Conservation (phyloP, 2,329 filamentous ascomycete species). For the Pyrenophora teres region DNA sequence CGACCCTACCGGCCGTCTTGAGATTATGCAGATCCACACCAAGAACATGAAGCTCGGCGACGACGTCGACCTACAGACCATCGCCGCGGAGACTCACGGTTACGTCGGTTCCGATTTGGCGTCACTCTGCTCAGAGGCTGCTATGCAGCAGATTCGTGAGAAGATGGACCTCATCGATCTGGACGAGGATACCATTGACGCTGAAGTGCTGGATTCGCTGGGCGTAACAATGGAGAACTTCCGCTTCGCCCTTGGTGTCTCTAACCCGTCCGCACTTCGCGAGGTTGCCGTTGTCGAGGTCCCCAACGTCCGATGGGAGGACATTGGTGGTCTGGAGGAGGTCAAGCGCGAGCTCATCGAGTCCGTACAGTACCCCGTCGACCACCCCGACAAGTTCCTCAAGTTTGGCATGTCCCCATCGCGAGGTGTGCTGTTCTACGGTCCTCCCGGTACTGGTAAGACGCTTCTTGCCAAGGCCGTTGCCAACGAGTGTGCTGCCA, state of each 20-base stretch:
- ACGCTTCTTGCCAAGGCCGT: constrained; percentile 99
- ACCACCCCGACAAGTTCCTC: constrained; percentile 99
- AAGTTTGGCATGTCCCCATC: constrained; percentile 99
- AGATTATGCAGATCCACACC: constrained; percentile 99
- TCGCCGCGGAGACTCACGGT: constrained; percentile 96
- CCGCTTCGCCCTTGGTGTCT: constrained; percentile 95
- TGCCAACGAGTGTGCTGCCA: constrained; percentile 98
- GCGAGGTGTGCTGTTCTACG: constrained; percentile 98
- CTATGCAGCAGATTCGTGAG: constrained; percentile 99
- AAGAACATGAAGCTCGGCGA: constrained; percentile 99
- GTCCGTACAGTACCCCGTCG: constrained; percentile 97
- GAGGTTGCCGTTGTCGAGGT: constrained; percentile 99
- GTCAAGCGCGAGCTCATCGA: constrained; percentile 99
- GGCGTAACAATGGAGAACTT: constrained; percentile 99
- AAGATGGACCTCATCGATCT: constrained; percentile 99
- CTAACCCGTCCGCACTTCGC: constrained; percentile 97
- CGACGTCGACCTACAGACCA: constrained; percentile 94
- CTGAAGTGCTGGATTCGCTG: constrained; percentile 95
- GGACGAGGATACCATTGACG: constrained; percentile 98
- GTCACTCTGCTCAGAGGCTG: constrained; percentile 96
- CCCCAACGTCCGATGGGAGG: constrained; percentile 98
- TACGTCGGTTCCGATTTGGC: constrained; percentile 99
- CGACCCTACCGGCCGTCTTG: constrained; percentile 95
- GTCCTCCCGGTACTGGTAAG: constrained; percentile 99
- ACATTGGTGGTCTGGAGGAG: constrained; percentile 95